Evolutionary conservation across 2,329 filamentous ascomycete genomes (phyloP), one percentile per base, ranked within the genome.

Genomic region (Ceratocystis variospora): DNA sequence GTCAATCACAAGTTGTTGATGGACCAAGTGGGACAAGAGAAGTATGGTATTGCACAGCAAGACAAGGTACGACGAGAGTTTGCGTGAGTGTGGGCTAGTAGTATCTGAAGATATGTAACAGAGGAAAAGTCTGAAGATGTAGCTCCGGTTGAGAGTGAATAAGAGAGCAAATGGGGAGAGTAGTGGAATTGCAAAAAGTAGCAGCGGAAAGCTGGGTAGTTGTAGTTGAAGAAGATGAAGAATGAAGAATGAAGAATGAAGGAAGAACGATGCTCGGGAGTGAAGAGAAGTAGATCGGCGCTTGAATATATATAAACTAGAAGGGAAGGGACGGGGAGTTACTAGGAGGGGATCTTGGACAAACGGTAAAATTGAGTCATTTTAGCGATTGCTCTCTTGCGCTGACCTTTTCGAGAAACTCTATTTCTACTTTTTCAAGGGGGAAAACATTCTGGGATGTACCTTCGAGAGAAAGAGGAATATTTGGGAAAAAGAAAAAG

Each of bases 11-110:
- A 33, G 17, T 31, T 28, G 31, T 33, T n/a, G 55, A 59, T 19
- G 28, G 7, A 31, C 28, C 19, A 25, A 53, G 48, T 53, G 15
- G 48, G 48, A 25, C 28, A 59, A 59, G 15, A 59, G 28, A 57
- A 7, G 25, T 12, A 15, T 55, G 25, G 50, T 59, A 59, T 59
- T 59, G 55, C 55, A 59, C 55, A 37, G 55, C 55, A 59, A 59
- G 55, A 59, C 55, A 37, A 59, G 55, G 55, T 31, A 59, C 2
- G 55, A 59, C 55, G 17, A 37, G 55, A 31, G 55, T 37, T 33
- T 57, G 10, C 15, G 53, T 31, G 22, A 33, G 55, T 10, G 55
- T 33, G 55, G 7, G 55, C n/a, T 25, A 33, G 53, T 28, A 33
- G 28, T 10, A 17, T 59, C 10, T 2, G 12, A 17, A 25, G 28